Percentiles rank a stretch among this genome's conserved stretches.
Evolutionary conservation across 1,139 yeast genomes (phyloP).

Genomic region (Geotrichum klebahnii): DNA sequence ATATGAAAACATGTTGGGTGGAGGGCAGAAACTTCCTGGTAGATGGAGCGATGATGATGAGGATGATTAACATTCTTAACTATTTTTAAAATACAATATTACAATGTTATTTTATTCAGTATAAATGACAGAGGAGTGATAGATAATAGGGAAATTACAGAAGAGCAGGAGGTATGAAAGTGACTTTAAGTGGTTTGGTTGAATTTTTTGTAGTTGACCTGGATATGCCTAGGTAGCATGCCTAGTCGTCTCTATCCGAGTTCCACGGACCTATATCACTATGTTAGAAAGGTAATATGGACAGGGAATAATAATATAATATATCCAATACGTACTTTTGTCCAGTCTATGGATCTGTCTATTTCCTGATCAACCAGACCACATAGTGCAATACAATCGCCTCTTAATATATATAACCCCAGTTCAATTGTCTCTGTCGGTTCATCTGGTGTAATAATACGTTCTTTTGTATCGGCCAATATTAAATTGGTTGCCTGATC

Average conservation of each 20-base stretch:
- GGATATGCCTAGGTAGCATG: constrained; percentile 27
- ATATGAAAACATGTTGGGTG: no score
- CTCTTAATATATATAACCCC: constrained; percentile 70
- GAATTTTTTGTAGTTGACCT: background rate
- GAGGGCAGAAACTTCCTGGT: no score
- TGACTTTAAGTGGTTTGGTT: no score
- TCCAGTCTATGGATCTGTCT: constrained; percentile 57
- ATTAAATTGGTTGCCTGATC: constrained; percentile 77
- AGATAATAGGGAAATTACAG: no score
- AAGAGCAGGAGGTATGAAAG: no score
- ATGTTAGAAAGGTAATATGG: background rate
- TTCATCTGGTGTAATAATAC: constrained; percentile 43
- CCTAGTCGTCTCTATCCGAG: constrained; percentile 30
- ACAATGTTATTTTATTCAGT: no score
- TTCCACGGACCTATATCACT: constrained; percentile 32
- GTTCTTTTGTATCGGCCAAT: constrained; percentile 57
- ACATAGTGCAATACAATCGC: constrained; percentile 74
- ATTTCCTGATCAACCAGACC: constrained; percentile 62
- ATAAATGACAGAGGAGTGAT: no score
- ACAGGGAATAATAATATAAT: no score
- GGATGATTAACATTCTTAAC: no score
- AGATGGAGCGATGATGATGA: constrained; percentile 4
- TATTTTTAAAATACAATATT: no score
- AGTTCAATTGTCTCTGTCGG: constrained; percentile 52
- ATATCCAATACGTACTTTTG: constrained; percentile 43